Evolutionary conservation across 106 monocot species (phyloP).

Genomic region (Posidonia australis): DNA sequence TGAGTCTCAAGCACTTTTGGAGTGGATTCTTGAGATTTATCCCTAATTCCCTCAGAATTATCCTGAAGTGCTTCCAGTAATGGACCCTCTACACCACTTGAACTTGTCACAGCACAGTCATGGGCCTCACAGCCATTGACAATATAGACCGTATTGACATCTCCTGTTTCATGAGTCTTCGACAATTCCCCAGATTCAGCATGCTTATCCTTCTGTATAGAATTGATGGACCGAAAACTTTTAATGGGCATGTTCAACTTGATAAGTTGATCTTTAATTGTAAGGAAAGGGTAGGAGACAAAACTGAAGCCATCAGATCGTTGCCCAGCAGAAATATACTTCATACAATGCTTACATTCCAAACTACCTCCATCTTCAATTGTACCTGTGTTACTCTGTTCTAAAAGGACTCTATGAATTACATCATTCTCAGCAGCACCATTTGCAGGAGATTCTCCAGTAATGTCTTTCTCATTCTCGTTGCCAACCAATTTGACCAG

Average conservation of each 20-base stretch:
- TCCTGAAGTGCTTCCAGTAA: background rate
- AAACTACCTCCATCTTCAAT: slow-evolving; percentile 9
- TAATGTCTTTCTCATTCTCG: slow-evolving; percentile 1
- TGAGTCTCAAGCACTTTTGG: slow-evolving; percentile 16
- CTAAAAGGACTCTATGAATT: background rate
- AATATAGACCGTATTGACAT: slow-evolving; percentile 1
- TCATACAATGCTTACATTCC: background rate
- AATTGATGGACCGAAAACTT: background rate
- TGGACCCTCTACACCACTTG: slow-evolving; percentile 4
- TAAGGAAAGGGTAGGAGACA: slow-evolving; percentile 8
- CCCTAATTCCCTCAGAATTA: slow-evolving; percentile 7
- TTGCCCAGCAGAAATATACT: background rate
- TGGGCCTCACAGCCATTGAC: background rate
- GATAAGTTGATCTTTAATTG: slow-evolving; percentile 12
- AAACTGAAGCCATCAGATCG: slow-evolving; percentile 6
- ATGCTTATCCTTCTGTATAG: slow-evolving; percentile 5
- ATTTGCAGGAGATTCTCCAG: background rate
- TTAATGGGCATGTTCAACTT: background rate
- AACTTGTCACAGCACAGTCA: slow-evolving; percentile 4
- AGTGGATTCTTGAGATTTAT: slow-evolving; percentile 10
- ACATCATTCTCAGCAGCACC: background rate
- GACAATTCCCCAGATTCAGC: background rate
- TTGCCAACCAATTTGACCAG: background rate
- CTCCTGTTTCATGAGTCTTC: slow-evolving; percentile 3
- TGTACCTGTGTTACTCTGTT: background rate